Evolutionary conservation across 305 asterid genomes (phyloP).

Genomic region (Vinca major): DNA sequence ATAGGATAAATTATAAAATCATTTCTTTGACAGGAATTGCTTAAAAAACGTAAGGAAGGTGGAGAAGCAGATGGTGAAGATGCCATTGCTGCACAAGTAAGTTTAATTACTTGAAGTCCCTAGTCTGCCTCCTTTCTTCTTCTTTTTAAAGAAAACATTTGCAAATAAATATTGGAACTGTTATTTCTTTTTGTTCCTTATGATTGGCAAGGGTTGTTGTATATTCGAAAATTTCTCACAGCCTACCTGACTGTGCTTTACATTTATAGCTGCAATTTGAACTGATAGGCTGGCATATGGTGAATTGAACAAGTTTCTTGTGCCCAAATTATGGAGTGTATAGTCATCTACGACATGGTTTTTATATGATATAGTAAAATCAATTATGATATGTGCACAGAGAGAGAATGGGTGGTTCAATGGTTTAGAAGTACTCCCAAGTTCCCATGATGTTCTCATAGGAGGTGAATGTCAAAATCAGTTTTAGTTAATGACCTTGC

Average conservation of each 20-base stretch:
- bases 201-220: neutral
- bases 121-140: neutral
- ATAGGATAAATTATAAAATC: neutral
- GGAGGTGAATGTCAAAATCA: neutral
- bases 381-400: neutral
- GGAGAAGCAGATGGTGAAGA: conserved; percentile 10
- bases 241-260: neutral
- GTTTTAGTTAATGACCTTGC: neutral
- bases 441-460: neutral
- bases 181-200: neutral
- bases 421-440: neutral
- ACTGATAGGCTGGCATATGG: neutral
- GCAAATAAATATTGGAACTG: neutral
- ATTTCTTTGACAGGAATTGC: conserved; percentile 4
- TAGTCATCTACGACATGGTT: neutral
- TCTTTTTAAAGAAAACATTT: too few species aligned
- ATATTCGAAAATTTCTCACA: neutral
- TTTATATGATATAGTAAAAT: neutral
- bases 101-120: neutral
- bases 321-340: neutral
- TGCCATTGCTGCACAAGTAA: conserved; percentile 9
- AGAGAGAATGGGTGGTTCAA: neutral
- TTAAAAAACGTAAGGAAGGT: conserved; percentile 1
- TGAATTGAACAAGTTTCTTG: neutral
- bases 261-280: neutral